A percentile compares a stretch with the other conserved stretches of the same genome.
Conservation (phyloP, 345 rosid genomes). For the Cardamine chenopodiifolia region DNA sequence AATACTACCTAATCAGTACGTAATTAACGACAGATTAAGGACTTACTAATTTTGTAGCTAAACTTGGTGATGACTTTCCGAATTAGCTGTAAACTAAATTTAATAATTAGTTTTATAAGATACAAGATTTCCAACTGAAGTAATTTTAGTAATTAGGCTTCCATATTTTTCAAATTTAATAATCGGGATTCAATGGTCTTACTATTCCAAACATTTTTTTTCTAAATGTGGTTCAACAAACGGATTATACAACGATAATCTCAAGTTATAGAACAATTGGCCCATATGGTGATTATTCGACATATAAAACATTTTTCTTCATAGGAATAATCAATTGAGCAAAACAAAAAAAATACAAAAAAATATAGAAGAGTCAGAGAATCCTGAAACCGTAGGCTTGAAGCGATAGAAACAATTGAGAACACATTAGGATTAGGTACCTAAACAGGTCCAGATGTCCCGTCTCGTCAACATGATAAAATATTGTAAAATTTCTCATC, state of each 20-base stretch:
- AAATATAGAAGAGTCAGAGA: neutral
- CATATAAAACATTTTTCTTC: neutral
- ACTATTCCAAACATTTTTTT: neutral
- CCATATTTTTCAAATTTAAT: neutral
- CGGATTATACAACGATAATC: conserved; percentile 4
- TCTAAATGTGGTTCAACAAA: conserved; percentile 23
- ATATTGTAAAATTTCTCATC: conserved; percentile 17
- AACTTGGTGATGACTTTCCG: neutral
- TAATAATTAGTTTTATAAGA: neutral
- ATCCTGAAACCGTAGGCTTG: conserved; percentile 40
- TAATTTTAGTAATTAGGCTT: neutral
- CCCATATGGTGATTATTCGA: neutral
- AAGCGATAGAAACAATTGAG: conserved; percentile 41
- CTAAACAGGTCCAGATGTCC: conserved; percentile 23
- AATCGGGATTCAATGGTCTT: neutral
- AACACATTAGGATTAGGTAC: conserved; percentile 24
- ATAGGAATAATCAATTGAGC: conserved; percentile 21
- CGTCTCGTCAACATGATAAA: conserved; percentile 17
- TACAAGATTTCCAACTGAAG: neutral
- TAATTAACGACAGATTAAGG: conserved; percentile 19
- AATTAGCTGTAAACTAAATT: neutral
- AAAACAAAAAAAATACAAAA: neutral
- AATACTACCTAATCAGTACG: conserved; percentile 7
- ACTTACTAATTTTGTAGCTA: neutral
- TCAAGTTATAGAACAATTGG: conserved; percentile 1